Evolutionary conservation across 441 rosid genomes (phyloP).

Genomic region (Eruca vesicaria): DNA sequence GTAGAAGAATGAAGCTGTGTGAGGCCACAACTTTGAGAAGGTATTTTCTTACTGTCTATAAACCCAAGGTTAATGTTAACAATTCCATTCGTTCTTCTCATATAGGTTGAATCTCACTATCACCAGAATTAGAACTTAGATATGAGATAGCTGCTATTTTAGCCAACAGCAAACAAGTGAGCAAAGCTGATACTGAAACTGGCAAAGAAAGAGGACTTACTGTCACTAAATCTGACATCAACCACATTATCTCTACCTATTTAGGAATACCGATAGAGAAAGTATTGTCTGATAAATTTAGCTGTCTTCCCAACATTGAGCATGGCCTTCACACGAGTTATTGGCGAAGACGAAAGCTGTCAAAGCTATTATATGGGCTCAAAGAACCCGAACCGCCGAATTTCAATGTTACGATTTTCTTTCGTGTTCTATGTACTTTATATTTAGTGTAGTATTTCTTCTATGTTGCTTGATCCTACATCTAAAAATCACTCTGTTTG

Average conservation of each 20-base stretch:
- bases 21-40: too few species aligned
- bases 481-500: too few species aligned
- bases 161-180: background rate
- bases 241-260: background rate
- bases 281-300: background rate
- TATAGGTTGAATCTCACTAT: too few species aligned
- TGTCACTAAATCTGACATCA: background rate
- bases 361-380: background rate
- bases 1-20: too few species aligned
- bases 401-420: background rate
- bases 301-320: background rate
- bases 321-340: background rate
- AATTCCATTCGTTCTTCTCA: too few species aligned
- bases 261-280: background rate
- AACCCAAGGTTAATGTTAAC: too few species aligned
- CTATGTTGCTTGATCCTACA: too few species aligned
- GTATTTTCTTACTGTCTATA: too few species aligned
- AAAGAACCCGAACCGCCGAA: background rate
- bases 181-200: background rate
- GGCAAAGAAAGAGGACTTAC: background rate
- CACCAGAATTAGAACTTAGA: background rate
- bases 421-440: too few species aligned
- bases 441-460: too few species aligned
- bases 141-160: background rate
- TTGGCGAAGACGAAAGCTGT: background rate